Evolutionary conservation across 2,329 filamentous ascomycete species (phyloP).

Genomic region (Ceratocystis albifundus): DNA sequence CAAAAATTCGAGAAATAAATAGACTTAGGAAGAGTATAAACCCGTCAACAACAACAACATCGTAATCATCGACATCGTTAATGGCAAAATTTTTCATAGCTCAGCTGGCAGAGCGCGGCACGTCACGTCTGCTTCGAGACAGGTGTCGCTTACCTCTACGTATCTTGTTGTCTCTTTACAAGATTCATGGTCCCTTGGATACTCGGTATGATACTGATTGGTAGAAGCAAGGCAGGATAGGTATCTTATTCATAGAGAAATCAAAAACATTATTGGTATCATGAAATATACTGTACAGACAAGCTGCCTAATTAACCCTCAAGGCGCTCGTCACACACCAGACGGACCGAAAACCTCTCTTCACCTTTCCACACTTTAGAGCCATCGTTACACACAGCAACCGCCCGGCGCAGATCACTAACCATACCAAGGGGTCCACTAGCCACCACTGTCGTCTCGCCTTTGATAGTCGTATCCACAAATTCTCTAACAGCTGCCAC

Average conservation of each 20-base stretch:
- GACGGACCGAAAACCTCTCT: slow-evolving; percentile 42
- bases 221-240: not conserved
- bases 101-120: not conserved
- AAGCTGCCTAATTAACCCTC: slow-evolving; percentile 34
- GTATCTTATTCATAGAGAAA: slow-evolving; percentile 7
- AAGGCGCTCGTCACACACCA: slow-evolving; percentile 50
- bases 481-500: slow-evolving; percentile 38
- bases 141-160: not conserved
- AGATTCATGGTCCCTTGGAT: too few relatives aligned
- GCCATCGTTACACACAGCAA: slow-evolving; percentile 44
- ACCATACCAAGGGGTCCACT: slow-evolving; percentile 52
- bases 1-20: too few relatives aligned
- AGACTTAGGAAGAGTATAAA: too few relatives aligned
- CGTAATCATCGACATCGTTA: not conserved
- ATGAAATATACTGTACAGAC: slow-evolving; percentile 10
- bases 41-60: too few relatives aligned
- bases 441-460: slow-evolving; percentile 45
- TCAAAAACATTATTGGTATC: slow-evolving; percentile 17
- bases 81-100: not conserved
- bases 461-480: slow-evolving; percentile 36
- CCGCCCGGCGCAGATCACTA: slow-evolving; percentile 42
- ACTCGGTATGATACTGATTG: not conserved
- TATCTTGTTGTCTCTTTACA: not conserved
- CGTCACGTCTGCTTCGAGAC: slow-evolving; percentile 9
- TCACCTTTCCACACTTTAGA: slow-evolving; percentile 47